Base-by-base conservation (phyloP, 345 rosid genomes). In the Diplotaxis tenuifolia region DNA sequence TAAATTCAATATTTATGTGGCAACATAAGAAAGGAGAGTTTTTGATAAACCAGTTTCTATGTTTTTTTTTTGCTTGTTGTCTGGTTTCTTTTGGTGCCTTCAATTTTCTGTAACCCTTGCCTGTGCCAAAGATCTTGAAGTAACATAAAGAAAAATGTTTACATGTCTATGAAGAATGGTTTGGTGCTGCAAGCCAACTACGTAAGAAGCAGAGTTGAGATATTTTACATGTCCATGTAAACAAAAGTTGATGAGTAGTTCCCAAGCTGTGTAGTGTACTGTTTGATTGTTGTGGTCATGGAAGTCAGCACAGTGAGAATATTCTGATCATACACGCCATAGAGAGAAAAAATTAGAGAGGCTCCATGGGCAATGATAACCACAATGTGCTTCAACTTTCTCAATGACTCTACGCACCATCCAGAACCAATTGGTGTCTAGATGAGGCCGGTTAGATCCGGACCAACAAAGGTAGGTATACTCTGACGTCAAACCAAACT, bases 361-460 rank as follows among this genome's bases (percentile, higher is more conserved):
- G 78, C 98, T 91, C 97, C 98, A 94, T 14, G 96, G 97, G 76
- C 91, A 91, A 86, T 94, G 93, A 71, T 94, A 94, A 77, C 98
- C 98, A 80, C 96, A 91, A 70, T 94, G 98, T 75, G 97, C 97
- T 81, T 94, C 98, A 49, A 94, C 98, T 11, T 97, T 91, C 84
- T 91, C 98, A 62, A 91, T 77, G 58, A 94, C 96, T 81, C 98
- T 86, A 6, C 91, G 83, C 36, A 86, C 81, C 95, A 91, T 86
- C 98, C 98, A 94, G 89, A 94, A 61, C 98, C 98, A 20, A 94
- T n/a, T n/a, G n/a, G n/a, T n/a, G n/a, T n/a, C n/a, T n/a, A n/a
- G n/a, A n/a, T n/a, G n/a, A n/a, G n/a, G n/a, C n/a, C n/a, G n/a
- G n/a, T n/a, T n/a, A 84, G 84, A 94, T 89, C 67, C 91, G 67